A percentile compares a stretch with the other conserved stretches of the same genome.
Evolutionary conservation across 495 filamentous ascomycete species (phyloP).

Genomic region (Gamarada debralockiae): DNA sequence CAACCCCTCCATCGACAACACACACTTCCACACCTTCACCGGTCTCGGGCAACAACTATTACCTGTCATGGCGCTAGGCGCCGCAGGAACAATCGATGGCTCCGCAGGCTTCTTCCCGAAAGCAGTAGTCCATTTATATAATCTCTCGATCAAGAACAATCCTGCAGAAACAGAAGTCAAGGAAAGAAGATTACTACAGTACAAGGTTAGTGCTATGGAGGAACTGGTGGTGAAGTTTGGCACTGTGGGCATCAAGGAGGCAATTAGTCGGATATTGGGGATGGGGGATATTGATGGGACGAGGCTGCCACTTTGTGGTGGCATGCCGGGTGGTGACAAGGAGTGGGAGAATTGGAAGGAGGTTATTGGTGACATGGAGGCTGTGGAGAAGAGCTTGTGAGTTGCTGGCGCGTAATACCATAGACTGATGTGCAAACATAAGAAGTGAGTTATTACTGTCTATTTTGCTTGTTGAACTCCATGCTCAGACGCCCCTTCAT

Average conservation of each 20-base stretch:
- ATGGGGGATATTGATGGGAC: conserved; percentile 53
- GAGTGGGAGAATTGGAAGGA: conserved; percentile 44
- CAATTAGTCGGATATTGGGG: conserved; percentile 45
- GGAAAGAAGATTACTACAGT: conserved; percentile 51
- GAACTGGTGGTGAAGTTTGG: conserved; percentile 55
- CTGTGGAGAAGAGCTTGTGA: conserved; percentile 32
- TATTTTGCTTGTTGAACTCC: too few species aligned
- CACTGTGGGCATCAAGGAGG: conserved; percentile 61
- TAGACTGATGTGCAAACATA: too few species aligned
- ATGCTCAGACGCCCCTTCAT: too few species aligned
- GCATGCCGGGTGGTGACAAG: conserved; percentile 41
- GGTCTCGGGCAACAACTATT: conserved; percentile 65
- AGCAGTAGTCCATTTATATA: conserved; percentile 50
- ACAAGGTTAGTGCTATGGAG: conserved; percentile 50
- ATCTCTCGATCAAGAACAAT: conserved; percentile 36
- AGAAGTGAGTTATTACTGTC: too few species aligned
- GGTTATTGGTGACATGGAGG: conserved; percentile 31
- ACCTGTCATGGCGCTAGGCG: conserved; percentile 53
- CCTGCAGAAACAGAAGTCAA: conserved; percentile 29
- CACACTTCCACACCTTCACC: conserved; percentile 56
- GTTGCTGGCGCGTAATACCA: neutral
- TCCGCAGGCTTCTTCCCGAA: conserved; percentile 59
- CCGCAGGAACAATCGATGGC: conserved; percentile 61
- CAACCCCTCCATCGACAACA: conserved; percentile 42
- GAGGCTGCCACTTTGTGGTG: conserved; percentile 48